Evolutionary conservation across 2,329 filamentous ascomycete species (phyloP).

Genomic region (Pseudocercospora eumusae): DNA sequence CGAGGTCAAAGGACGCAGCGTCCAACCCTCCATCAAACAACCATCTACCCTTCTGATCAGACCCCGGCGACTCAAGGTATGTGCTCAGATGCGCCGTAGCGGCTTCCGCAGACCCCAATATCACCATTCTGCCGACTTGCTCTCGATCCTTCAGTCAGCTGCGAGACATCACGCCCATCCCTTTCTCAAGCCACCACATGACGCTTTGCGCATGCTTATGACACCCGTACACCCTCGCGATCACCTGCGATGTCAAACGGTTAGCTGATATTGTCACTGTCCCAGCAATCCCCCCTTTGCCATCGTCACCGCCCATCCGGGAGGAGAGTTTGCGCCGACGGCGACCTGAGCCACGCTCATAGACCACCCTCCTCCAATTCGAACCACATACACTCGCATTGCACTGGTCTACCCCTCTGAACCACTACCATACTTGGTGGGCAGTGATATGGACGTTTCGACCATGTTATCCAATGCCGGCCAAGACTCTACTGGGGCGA

Average conservation of each 20-base stretch:
- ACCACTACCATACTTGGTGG: slow-evolving; percentile 16
- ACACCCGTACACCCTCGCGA: slow-evolving; percentile 7
- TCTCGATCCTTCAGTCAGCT: slow-evolving; percentile 23
- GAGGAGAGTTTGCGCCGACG: slow-evolving; percentile 36
- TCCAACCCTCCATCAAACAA: slow-evolving; percentile 30
- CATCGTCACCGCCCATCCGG: slow-evolving; percentile 17
- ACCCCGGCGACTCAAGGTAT: slow-evolving; percentile 34
- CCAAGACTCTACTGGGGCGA: slow-evolving; percentile 26
- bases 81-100: slow-evolving; percentile 22
- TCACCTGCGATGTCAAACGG: neutral
- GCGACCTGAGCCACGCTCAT: slow-evolving; percentile 27
- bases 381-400: slow-evolving; percentile 18
- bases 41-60: slow-evolving; percentile 31
- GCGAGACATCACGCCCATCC: slow-evolving; percentile 26
- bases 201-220: slow-evolving; percentile 5
- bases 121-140: slow-evolving; percentile 23
- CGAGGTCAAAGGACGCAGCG: slow-evolving; percentile 24
- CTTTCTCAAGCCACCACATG: slow-evolving; percentile 24
- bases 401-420: slow-evolving; percentile 16
- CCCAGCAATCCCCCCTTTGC: slow-evolving; percentile 9
- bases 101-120: slow-evolving; percentile 25
- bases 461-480: slow-evolving; percentile 39
- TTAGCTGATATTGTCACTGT: slow-evolving; percentile 18
- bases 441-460: slow-evolving; percentile 41
- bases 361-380: slow-evolving; percentile 14